These are phyloP conservation scores for Trichoderma brevicompactum DNA, from an alignment of 2,329 filamentous ascomycete genomes.

Conservation along the genomic window DNA sequence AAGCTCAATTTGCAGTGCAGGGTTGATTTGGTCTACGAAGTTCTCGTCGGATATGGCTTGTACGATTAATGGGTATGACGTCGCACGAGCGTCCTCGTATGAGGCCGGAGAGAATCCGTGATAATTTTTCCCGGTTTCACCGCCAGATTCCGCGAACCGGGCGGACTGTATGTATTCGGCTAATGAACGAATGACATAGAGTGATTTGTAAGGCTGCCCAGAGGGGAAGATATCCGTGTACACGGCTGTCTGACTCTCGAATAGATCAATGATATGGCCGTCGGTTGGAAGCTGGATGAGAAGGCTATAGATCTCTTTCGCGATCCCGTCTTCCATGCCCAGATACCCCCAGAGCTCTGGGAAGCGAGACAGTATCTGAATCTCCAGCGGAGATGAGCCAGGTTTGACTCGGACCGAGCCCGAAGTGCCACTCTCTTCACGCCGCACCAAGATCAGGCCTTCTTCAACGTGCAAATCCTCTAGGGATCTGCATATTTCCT, in stretches of 20 bases:
- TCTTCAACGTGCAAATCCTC: constrained; percentile 69
- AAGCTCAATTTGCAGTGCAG: constrained; percentile 37
- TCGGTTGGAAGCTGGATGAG: constrained; percentile 72
- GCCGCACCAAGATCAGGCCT: constrained; percentile 69
- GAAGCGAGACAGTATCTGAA: constrained; percentile 81
- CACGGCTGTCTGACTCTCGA: constrained; percentile 58
- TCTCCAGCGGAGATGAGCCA: constrained; percentile 68
- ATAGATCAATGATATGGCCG: constrained; percentile 61
- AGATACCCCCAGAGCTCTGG: constrained; percentile 82
- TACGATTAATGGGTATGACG: constrained; percentile 59
- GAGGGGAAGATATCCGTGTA: constrained; percentile 69
- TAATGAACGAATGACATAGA: constrained; percentile 74
- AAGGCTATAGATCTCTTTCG: constrained; percentile 74
- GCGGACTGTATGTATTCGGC: constrained; percentile 60
- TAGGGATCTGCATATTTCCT: constrained; percentile 64
- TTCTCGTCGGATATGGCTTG: constrained; percentile 63
- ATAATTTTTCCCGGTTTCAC: background rate
- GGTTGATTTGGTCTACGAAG: constrained; percentile 49
- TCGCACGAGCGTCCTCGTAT: constrained; percentile 37
- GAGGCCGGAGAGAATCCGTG: constrained; percentile 10
- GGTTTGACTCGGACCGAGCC: constrained; percentile 52
- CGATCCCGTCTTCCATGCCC: constrained; percentile 70
- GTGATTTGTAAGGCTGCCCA: constrained; percentile 70
- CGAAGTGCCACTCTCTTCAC: constrained; percentile 53
- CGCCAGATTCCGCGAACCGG: constrained; percentile 38